Percentiles rank a stretch among this genome's conserved stretches.
Conservation (phyloP, 208 protist species). For the Lotmaria passim region DNA sequence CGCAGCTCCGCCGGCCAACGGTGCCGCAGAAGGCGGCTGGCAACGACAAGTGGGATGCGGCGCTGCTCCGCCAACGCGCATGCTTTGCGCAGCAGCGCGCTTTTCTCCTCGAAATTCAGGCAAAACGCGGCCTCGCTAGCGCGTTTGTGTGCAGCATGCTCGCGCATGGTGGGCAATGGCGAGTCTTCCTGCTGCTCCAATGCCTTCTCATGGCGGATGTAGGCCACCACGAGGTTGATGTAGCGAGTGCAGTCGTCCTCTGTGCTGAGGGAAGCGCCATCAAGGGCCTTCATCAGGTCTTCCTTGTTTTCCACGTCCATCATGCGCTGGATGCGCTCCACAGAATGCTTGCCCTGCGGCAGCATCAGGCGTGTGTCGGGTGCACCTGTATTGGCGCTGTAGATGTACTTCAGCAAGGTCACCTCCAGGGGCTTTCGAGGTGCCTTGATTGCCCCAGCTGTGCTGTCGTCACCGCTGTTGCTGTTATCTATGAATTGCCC, state of each 20-base stretch:
- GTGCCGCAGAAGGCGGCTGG: slow-evolving; percentile 51
- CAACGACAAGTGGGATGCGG: slow-evolving; percentile 46
- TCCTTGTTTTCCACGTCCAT: slow-evolving; percentile 7
- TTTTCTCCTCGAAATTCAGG: slow-evolving; percentile 20
- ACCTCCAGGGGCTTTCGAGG: slow-evolving; percentile 1
- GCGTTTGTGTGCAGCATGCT: slow-evolving; percentile 16
- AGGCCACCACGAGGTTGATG: slow-evolving; percentile 30
- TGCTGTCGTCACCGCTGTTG: neutral
- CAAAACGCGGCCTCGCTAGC: neutral
- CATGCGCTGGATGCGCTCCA: slow-evolving; percentile 14
- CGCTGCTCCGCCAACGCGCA: slow-evolving; percentile 46
- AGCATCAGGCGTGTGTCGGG: neutral
- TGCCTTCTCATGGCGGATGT: slow-evolving; percentile 27
- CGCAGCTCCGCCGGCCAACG: slow-evolving; percentile 50
- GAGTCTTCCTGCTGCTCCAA: slow-evolving; percentile 15
- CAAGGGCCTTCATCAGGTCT: slow-evolving; percentile 2
- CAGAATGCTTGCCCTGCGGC: neutral
- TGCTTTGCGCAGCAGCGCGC: slow-evolving; percentile 34
- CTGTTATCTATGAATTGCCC: neutral
- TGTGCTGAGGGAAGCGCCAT: neutral
- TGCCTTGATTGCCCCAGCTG: neutral
- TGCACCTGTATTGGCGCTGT: neutral
- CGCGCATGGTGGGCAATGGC: neutral
- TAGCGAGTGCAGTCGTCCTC: slow-evolving; percentile 9
- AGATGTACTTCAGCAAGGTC: slow-evolving; percentile 23